phyloP scores from a whole-genome alignment of 2,329 filamentous ascomycete genomes.

The Botrytis aclada region DNA sequence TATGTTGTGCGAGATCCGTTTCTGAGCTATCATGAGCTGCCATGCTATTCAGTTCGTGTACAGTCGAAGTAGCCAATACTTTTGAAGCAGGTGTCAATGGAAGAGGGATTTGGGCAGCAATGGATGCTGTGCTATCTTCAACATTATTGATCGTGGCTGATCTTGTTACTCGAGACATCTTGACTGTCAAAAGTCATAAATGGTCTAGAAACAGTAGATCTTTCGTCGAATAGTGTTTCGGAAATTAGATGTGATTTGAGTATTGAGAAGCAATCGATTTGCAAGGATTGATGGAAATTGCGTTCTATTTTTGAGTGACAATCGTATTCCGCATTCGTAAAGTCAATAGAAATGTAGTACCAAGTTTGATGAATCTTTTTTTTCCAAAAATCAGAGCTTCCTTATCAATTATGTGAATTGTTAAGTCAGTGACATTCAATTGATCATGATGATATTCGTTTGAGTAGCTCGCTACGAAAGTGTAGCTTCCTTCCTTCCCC shows the following conservation, averaged over 20 bases:
- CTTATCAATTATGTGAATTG: conserved; percentile 10
- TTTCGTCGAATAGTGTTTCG: conserved; percentile 12
- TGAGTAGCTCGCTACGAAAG: neutral
- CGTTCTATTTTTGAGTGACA: conserved; percentile 14
- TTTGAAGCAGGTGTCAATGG: conserved; percentile 24
- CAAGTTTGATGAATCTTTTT: conserved; percentile 13
- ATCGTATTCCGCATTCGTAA: conserved; percentile 8
- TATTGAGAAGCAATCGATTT: conserved; percentile 1
- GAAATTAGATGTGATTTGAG: conserved; percentile 20
- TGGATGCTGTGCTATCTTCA: conserved; percentile 33
- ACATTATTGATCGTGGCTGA: conserved; percentile 34
- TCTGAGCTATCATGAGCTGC: conserved; percentile 26
- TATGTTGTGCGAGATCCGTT: conserved; percentile 28
- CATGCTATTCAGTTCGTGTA: conserved; percentile 27
- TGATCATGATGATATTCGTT: conserved; percentile 9
- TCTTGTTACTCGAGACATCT: conserved; percentile 37
- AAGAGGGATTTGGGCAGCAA: conserved; percentile 27
- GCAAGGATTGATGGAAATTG: conserved; percentile 19
- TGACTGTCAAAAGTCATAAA: conserved; percentile 10
- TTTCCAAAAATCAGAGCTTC: conserved; percentile 9
- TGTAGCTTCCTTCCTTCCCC: conserved; percentile 7
- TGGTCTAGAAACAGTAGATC: conserved; percentile 13
- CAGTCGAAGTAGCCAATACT: conserved; percentile 22
- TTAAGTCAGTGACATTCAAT: neutral
- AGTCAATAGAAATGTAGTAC: conserved; percentile 19